Conservation (phyloP, 2,329 filamentous ascomycete genomes). For the Graphilbum ipis-grandicollis region DNA sequence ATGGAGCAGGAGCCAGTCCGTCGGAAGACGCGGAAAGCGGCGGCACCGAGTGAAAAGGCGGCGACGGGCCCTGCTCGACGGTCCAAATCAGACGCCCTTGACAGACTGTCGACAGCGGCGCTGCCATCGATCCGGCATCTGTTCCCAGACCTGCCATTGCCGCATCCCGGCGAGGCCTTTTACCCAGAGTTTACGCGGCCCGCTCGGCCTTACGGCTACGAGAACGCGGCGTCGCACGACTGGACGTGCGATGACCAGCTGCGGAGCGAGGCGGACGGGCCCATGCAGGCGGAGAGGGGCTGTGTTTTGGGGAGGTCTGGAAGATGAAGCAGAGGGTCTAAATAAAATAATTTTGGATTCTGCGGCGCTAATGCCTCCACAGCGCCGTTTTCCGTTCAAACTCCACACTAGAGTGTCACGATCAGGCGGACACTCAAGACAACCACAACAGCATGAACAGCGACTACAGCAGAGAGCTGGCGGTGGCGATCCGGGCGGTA, state of each 20-base stretch:
- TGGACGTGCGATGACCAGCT: constrained; percentile 8
- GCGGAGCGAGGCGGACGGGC: constrained; percentile 4
- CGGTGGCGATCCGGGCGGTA: constrained; percentile 23
- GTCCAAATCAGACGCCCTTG: no score
- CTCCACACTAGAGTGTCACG: background rate
- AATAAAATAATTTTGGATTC: no score
- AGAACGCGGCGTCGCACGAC: background rate
- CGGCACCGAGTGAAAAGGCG: no score
- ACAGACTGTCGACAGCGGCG: no score
- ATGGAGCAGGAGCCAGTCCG: background rate
- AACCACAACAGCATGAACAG: constrained; percentile 10
- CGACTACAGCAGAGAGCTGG: constrained; percentile 23
- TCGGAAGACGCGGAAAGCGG: background rate
- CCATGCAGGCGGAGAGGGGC: no score
- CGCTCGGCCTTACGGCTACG: constrained; percentile 2
- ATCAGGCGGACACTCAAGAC: background rate
- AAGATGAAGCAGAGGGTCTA: no score
- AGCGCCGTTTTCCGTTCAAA: no score
- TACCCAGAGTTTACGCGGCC: constrained; percentile 2
- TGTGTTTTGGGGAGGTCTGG: no score
- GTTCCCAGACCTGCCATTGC: constrained; percentile 1
- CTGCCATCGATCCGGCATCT: constrained; percentile 2
- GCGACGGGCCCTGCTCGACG: no score
- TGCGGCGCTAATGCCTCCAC: no score
- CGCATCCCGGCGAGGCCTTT: constrained; percentile 1